Conservation (phyloP, 768 basidiomycete genomes). For the Amanita subjunquillea region DNA sequence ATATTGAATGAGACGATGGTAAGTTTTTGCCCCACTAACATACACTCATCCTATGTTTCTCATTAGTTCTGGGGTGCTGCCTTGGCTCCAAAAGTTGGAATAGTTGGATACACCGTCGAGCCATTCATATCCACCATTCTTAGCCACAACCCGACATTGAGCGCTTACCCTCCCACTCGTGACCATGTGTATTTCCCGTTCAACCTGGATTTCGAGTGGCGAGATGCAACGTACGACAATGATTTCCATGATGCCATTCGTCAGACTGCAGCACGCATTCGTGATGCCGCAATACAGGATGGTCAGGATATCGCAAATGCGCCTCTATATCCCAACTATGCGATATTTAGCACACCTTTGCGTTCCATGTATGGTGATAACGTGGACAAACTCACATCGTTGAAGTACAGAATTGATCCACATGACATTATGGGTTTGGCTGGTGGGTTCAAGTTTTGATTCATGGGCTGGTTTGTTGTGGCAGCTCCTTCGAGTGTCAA, state of each 20-base stretch:
- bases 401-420: constrained; percentile 35
- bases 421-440: constrained; percentile 40
- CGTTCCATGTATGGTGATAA: constrained; percentile 32
- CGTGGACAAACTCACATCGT: constrained; percentile 19
- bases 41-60: no score
- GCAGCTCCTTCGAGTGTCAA: no score
- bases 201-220: constrained; percentile 17
- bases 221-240: constrained; percentile 9
- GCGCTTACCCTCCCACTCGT: constrained; percentile 34
- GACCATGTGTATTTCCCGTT: constrained; percentile 16
- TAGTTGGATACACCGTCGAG: constrained; percentile 30
- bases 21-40: not conserved
- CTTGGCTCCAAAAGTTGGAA: not conserved
- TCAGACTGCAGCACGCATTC: constrained; percentile 25
- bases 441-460: constrained; percentile 39
- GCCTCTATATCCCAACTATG: constrained; percentile 28
- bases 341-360: constrained; percentile 30
- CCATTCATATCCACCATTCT: constrained; percentile 32
- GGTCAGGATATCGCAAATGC: constrained; percentile 26
- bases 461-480: no score
- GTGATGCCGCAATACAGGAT: constrained; percentile 17
- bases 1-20: constrained; percentile 27
- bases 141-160: constrained; percentile 21
- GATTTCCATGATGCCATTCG: constrained; percentile 23
- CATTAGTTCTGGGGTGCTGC: not conserved